Evolutionary conservation across 441 rosid genomes (phyloP).

Genomic region (Euphorbia celastroides): DNA sequence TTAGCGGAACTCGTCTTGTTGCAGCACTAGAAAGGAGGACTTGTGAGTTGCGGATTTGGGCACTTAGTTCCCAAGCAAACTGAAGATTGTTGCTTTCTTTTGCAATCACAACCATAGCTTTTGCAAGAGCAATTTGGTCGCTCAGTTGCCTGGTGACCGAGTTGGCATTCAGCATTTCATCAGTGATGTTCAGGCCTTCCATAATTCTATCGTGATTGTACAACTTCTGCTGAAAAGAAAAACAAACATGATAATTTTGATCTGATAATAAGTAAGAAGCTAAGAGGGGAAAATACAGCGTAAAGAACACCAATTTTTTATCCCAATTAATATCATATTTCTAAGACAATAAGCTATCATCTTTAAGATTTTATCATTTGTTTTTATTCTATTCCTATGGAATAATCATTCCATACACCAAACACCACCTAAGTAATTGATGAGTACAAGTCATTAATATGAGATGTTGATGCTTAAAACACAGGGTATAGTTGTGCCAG

Average conservation of each 20-base stretch:
- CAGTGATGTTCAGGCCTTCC: constrained; percentile 77
- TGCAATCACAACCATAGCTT: constrained; percentile 92
- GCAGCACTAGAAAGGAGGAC: constrained; percentile 78
- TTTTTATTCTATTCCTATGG: no score
- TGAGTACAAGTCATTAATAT: not conserved
- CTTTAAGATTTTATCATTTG: no score
- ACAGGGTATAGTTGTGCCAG: not conserved
- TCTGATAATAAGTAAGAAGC: not conserved
- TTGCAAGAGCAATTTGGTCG: constrained; percentile 92
- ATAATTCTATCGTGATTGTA: constrained; percentile 44
- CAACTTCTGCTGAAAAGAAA: constrained; percentile 37
- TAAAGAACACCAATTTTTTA: not conserved
- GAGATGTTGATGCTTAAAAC: not conserved
- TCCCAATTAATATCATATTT: not conserved
- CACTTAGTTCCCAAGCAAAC: constrained; percentile 97
- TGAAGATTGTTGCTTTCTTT: constrained; percentile 94
- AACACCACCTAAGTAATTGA: no score
- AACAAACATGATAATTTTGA: constrained; percentile 9
- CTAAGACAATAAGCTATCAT: no score
- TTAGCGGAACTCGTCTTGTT: constrained; percentile 65
- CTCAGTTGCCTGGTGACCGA: constrained; percentile 82
- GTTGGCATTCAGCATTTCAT: constrained; percentile 71
- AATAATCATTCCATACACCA: no score
- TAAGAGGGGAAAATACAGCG: not conserved
- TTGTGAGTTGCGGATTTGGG: constrained; percentile 92